phyloP scores from a whole-genome alignment of 495 filamentous ascomycete species.

The Tuber microsphaerosporum region DNA sequence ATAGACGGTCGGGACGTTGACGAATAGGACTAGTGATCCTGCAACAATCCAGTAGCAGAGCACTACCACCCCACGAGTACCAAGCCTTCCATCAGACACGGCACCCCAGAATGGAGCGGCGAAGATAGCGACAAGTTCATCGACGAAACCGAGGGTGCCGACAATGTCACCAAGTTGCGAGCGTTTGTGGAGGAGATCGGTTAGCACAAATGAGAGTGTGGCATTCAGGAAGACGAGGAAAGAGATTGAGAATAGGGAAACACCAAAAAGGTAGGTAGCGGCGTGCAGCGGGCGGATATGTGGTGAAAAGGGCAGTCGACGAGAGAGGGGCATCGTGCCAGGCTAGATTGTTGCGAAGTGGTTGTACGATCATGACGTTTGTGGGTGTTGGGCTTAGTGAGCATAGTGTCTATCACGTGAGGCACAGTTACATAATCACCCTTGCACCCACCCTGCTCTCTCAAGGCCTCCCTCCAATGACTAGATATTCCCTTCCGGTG shows the following conservation, averaged over 20 bases:
- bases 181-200: conserved; percentile 68
- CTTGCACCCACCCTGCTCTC: not conserved
- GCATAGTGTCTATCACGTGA: not conserved
- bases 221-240: conserved; percentile 97
- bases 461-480: not conserved
- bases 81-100: conserved; percentile 69
- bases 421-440: not conserved
- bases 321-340: conserved; percentile 42
- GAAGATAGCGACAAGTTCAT: conserved; percentile 83
- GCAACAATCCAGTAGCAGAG: conserved; percentile 75
- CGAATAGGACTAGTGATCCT: conserved; percentile 66
- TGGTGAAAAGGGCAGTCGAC: conserved; percentile 51
- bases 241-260: conserved; percentile 90
- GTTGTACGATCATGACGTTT: not conserved
- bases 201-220: conserved; percentile 87
- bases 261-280: conserved; percentile 74
- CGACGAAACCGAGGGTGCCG: conserved; percentile 88
- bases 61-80: conserved; percentile 72
- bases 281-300: conserved; percentile 65
- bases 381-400: not conserved
- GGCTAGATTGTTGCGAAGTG: conserved; percentile 5
- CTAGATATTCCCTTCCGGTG: no score
- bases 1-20: conserved; percentile 79
- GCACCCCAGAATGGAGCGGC: conserved; percentile 91
- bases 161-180: conserved; percentile 76